Conservation (phyloP, 305 asterid species). For the Monarda citriodora region DNA sequence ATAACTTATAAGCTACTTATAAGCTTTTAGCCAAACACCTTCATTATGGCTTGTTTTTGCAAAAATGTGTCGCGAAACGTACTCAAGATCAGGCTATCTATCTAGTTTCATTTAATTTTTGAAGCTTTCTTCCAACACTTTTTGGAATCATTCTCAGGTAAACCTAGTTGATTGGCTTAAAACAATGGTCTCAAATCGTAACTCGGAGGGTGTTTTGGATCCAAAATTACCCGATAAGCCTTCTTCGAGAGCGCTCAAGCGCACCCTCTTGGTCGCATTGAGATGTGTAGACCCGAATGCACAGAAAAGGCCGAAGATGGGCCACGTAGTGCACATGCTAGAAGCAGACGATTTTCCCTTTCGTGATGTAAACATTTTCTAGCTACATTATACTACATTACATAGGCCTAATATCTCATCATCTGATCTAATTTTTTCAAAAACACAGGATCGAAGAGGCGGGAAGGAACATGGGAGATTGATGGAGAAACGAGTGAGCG, state of each 20-base stretch:
- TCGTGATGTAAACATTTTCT: constrained; percentile 63
- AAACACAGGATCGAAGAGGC: constrained; percentile 58
- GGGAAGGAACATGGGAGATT: constrained; percentile 51
- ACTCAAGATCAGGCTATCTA: not conserved
- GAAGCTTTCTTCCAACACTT: not conserved
- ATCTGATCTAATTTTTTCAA: too few species aligned
- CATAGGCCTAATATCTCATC: not conserved
- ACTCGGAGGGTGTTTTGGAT: constrained; percentile 85
- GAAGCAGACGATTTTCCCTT: constrained; percentile 92
- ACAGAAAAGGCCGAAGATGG: constrained; percentile 97
- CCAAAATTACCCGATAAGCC: constrained; percentile 79
- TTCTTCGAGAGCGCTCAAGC: constrained; percentile 82
- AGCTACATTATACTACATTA: too few species aligned
- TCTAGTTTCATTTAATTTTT: constrained; percentile 7
- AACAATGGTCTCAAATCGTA: constrained; percentile 81
- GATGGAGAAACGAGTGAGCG: constrained; percentile 45
- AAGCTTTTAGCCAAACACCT: too few species aligned
- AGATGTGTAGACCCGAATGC: constrained; percentile 92
- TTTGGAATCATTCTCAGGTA: constrained; percentile 44
- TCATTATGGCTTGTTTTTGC: too few species aligned
- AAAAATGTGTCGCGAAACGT: too few species aligned
- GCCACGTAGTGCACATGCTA: constrained; percentile 93
- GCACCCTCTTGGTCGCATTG: constrained; percentile 83
- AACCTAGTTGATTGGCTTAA: constrained; percentile 93
- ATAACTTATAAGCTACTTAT: too few species aligned